These are phyloP conservation scores for Tephrocybe rancida DNA, from an alignment of 768 basidiomycete species.

Conservation along the genomic window DNA sequence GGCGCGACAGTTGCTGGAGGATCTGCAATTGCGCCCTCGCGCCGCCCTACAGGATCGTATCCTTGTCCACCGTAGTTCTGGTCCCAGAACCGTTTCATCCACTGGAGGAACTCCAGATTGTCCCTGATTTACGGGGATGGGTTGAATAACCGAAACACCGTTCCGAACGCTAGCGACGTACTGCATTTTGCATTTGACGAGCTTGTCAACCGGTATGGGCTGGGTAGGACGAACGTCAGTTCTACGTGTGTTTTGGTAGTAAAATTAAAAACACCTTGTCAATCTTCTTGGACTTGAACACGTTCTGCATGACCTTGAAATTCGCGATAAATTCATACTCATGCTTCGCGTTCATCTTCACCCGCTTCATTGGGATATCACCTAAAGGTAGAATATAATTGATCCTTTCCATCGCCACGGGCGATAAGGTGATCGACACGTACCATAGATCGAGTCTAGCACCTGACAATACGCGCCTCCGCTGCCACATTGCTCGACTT, in stretches of 20 bases:
- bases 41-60: slow-evolving; percentile 84
- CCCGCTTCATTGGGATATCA: slow-evolving; percentile 87
- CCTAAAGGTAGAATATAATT: slow-evolving; percentile 43
- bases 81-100: slow-evolving; percentile 97
- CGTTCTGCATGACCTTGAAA: slow-evolving; percentile 93
- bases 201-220: slow-evolving; percentile 94
- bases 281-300: slow-evolving; percentile 90
- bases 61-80: slow-evolving; percentile 83
- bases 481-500: slow-evolving; percentile 88
- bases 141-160: background rate
- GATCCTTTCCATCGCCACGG: slow-evolving; percentile 18
- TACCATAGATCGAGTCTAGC: slow-evolving; percentile 92
- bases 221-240: slow-evolving; percentile 30
- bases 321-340: slow-evolving; percentile 96
- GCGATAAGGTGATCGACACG: slow-evolving; percentile 26
- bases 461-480: slow-evolving; percentile 96
- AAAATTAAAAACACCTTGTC: slow-evolving; percentile 71
- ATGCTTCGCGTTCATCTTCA: slow-evolving; percentile 96
- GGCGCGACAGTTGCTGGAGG: slow-evolving; percentile 81
- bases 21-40: slow-evolving; percentile 77
- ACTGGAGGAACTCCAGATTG: slow-evolving; percentile 98
- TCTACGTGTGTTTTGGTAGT: background rate
- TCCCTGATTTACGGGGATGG: slow-evolving; percentile 53
- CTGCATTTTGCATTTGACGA: slow-evolving; percentile 99
- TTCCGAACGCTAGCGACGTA: slow-evolving; percentile 38